Base-by-base conservation (phyloP, 2,329 filamentous ascomycete species). In the Penicillium concentricum region DNA sequence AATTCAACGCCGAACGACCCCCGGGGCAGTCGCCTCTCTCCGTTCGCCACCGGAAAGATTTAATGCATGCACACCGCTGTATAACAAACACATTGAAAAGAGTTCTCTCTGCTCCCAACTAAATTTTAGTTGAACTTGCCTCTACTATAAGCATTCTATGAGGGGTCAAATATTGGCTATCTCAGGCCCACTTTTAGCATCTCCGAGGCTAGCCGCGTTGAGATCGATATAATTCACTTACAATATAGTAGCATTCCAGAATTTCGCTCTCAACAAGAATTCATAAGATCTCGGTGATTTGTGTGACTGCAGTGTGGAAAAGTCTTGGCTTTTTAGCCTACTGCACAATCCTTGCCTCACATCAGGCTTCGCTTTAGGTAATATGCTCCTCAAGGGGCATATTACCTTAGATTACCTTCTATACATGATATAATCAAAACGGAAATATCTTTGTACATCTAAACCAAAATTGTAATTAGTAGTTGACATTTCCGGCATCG, bases 1-100 rank as follows among this genome's bases (percentile, higher is more conserved):
- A 60, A 63, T 65, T 64, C 43, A 55, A 56, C 34, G 48, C 59
- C 61, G 58, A 54, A 55, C 59, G 58, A 28, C n/a, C 12, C 26
- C 48, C 48, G 26, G 49, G 18, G 58, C 51, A 58, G 28, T 47
- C 41, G 49, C 42, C 46, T 54, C 28, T 50, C 56, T 49, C 54
- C 34, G 52, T 47, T 60, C 39, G 41, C 45, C 43, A 53, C 46
- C 16, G n/a, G 2, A 16, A 34, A 30, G 24, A 24, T 35, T 24
- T 5, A 7, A n/a, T 20, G n/a, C n/a, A n/a, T 45, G 20, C 7
- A 41, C 30, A 34, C 9, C 32, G 15, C 15, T 37, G 38, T 28
- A 42, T 5, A 4, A 45, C 15, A n/a, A 45, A 30, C n/a, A 20
- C 20, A 2, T 37, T 35, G 26, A 42, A 42, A 9, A n/a, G 26